These are phyloP conservation scores for Oryza glumipatula DNA, from an alignment of 176 grass and related monocot genomes.

Conservation along the genomic window DNA sequence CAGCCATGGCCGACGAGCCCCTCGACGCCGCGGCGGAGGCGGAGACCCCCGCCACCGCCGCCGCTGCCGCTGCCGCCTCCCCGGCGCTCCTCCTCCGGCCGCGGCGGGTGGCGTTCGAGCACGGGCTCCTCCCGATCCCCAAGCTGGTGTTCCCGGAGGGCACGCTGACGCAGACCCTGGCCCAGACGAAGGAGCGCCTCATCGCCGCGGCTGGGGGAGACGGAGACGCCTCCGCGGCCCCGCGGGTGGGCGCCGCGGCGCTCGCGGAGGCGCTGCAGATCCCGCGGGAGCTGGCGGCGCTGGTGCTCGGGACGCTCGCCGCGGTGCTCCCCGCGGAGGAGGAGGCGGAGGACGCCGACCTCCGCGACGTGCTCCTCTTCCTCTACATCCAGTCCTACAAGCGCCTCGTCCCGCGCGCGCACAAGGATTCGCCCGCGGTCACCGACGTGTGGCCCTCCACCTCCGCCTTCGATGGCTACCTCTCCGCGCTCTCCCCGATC, in stretches of 20 bases:
- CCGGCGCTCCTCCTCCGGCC: slow-evolving; percentile 69
- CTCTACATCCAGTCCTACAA: slow-evolving; percentile 97
- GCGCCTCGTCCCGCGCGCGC: slow-evolving; percentile 75
- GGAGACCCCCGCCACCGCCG: neutral
- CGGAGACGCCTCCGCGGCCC: no score
- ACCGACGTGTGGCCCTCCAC: slow-evolving; percentile 94
- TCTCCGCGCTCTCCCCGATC: slow-evolving; percentile 89
- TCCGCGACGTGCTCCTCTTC: slow-evolving; percentile 82
- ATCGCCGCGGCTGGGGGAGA: neutral
- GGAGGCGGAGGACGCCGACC: slow-evolving; percentile 42
- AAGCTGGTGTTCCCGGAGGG: slow-evolving; percentile 82
- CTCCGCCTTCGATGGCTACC: slow-evolving; percentile 89
- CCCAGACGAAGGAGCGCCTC: slow-evolving; percentile 63
- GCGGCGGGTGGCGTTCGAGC: slow-evolving; percentile 88
- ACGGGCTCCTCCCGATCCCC: slow-evolving; percentile 88
- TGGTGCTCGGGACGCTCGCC: slow-evolving; percentile 82
- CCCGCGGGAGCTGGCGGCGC: slow-evolving; percentile 68
- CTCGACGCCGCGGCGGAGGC: neutral
- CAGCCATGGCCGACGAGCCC: slow-evolving; percentile 46
- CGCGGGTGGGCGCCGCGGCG: slow-evolving; percentile 54
- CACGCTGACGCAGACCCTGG: slow-evolving; percentile 64
- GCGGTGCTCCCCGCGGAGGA: slow-evolving; percentile 70
- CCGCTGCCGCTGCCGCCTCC: slow-evolving; percentile 11
- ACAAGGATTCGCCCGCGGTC: slow-evolving; percentile 85
- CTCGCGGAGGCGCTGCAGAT: slow-evolving; percentile 90